phyloP scores from a whole-genome alignment of 768 basidiomycete genomes.

The Tricholoma hemisulphureum region DNA sequence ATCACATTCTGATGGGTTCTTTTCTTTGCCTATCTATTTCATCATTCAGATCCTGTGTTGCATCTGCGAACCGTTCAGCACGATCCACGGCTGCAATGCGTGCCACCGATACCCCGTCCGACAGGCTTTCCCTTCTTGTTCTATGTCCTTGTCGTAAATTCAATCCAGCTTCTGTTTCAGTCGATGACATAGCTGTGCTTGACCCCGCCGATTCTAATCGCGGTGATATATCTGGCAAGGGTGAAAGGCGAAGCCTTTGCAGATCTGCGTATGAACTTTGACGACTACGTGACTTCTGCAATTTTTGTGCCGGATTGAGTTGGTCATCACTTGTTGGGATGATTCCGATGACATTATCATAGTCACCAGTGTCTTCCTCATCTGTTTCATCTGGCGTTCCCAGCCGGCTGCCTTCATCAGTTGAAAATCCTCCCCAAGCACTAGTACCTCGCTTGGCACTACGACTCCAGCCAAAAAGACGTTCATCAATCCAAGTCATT shows the following conservation, averaged over 20 bases:
- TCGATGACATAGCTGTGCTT: conserved; percentile 12
- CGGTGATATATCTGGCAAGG: conserved; percentile 5
- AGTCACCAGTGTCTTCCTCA: conserved; percentile 87
- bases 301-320: conserved; percentile 35
- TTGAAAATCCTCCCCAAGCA: conserved; percentile 70
- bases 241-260: conserved; percentile 55
- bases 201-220: not conserved
- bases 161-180: conserved; percentile 38
- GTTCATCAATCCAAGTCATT: conserved; percentile 94
- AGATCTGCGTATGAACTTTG: conserved; percentile 81
- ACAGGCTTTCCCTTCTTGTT: conserved; percentile 59
- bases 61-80: conserved; percentile 57
- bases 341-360: conserved; percentile 81
- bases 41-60: conserved; percentile 65
- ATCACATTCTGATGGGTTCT: conserved; percentile 16
- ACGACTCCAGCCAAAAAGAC: conserved; percentile 88
- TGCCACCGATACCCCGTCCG: conserved; percentile 60
- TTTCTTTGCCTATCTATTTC: conserved; percentile 48
- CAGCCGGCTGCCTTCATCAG: conserved; percentile 60
- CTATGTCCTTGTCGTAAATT: conserved; percentile 48
- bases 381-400: conserved; percentile 77
- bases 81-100: conserved; percentile 61
- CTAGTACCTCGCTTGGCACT: conserved; percentile 78
- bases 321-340: conserved; percentile 52
- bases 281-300: conserved; percentile 53